Evolutionary conservation across 2,329 filamentous ascomycete species (phyloP), one percentile per base, ranked within the genome.

Genomic region (Neonectria ditissima): DNA sequence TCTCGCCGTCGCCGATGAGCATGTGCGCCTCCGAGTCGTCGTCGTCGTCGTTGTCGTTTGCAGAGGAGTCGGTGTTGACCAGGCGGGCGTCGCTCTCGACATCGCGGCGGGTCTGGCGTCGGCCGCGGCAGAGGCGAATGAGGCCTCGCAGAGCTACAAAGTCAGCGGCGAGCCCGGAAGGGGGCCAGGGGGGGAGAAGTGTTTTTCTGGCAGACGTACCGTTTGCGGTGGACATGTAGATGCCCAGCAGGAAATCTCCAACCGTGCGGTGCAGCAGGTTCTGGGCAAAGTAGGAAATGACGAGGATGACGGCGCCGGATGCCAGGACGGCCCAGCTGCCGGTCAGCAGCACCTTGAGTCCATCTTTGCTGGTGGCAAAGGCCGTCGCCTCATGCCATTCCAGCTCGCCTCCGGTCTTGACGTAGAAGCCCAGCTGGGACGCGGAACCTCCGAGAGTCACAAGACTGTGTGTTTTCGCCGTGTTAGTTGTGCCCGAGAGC

Each of bases 341-440:
- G 20, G 70, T 76, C 10, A 78, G 67, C 28, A 77, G 62, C 22
- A 78, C 70, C 65, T 77, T 76, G 26, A 76, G 66, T 18, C 70
- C 73, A 45, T 77, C 76, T 54, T 73, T 71, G 62, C 71, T 73
- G 30, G 67, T 66, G 20, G 76, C 73, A 45, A 76, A 76, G 11
- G 72, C 55, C 41, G 65, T 64, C 13, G 73, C 76, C 59, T 78
- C 76, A 30, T 67, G 68, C 76, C 76, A 78, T 52, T 77, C 71
- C 10, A 78, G 64, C 57, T 77, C 74, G 28, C 74, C 75, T 14
- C 76, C 76, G 0, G 76, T 76, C 52, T 76, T 70, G 51, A 68
- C 64, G 54, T 65, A 78, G 51, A 78, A 78, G 26, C 75, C 75
- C 11, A 77, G 64, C 52, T 78, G 75, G 6, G 75, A 76, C 3